Evolutionary conservation across 176 grass and related monocot species (phyloP).

Genomic region (Juncus effusus): DNA sequence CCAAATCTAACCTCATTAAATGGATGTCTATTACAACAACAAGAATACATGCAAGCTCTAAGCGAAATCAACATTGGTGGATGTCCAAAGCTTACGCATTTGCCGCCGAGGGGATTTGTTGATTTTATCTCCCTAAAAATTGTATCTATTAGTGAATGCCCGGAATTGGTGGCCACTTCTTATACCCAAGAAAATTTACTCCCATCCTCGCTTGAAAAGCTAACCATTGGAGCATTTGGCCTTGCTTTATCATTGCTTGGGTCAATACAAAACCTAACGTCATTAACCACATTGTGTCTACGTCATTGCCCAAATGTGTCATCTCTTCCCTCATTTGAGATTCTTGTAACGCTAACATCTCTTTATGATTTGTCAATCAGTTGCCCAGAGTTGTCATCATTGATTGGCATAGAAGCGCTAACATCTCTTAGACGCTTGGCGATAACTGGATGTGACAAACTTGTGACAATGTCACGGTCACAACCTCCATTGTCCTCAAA

Average conservation of each 20-base stretch:
- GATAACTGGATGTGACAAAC: conserved; percentile 36
- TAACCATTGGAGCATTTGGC: not conserved
- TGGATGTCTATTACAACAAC: not conserved
- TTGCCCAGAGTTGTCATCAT: conserved; percentile 38
- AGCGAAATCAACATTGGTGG: not conserved
- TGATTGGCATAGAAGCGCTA: conserved; percentile 35
- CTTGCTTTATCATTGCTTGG: not conserved
- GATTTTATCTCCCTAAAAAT: conserved; percentile 18
- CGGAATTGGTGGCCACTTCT: not conserved
- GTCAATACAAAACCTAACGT: conserved; percentile 17
- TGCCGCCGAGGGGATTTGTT: conserved; percentile 13
- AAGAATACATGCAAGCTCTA: conserved; percentile 2
- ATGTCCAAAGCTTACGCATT: not conserved
- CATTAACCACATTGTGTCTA: not conserved
- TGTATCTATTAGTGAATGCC: not conserved
- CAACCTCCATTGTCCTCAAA: not conserved
- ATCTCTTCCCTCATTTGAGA: not conserved
- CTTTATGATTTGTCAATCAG: conserved; percentile 17
- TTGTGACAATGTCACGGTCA: conserved; percentile 15
- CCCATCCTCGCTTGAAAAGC: not conserved
- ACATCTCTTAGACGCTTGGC: conserved; percentile 17
- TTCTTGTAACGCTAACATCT: conserved; percentile 18
- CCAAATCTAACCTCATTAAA: not conserved
- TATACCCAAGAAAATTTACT: not conserved
- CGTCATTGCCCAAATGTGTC: not conserved